Percentiles rank a stretch among this genome's conserved stretches.
phyloP scores from a whole-genome alignment of 768 basidiomycete species.

The Hysterangium stoloniferum region DNA sequence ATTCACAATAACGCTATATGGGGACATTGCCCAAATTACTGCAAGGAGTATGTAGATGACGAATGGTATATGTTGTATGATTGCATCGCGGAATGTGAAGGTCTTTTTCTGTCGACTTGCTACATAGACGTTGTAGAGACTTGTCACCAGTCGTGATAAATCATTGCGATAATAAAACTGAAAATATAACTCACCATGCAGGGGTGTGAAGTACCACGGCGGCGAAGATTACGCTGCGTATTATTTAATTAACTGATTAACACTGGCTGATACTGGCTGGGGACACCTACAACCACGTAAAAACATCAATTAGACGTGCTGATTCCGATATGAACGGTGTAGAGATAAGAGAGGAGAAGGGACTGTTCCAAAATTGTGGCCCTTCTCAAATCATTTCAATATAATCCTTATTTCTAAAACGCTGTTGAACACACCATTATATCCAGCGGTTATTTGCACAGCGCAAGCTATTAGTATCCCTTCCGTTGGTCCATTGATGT shows the following conservation, averaged over 20 bases:
- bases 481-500: conserved; percentile 15
- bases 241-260: not conserved
- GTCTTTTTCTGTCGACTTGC: not conserved
- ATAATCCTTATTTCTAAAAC: not conserved
- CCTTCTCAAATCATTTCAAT: not conserved
- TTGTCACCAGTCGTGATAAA: not conserved
- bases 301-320: conserved; percentile 1
- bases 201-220: conserved; percentile 10
- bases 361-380: conserved; percentile 10
- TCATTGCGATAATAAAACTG: not conserved
- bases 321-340: not conserved
- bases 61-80: conserved; percentile 8
- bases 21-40: conserved; percentile 11
- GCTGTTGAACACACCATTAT: conserved; percentile 5
- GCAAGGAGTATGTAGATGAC: conserved; percentile 8
- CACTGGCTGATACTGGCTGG: not conserved
- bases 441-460: conserved; percentile 13
- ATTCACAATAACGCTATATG: conserved; percentile 7
- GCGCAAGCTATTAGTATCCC: conserved; percentile 13
- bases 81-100: conserved; percentile 3
- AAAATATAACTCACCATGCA: conserved; percentile 13
- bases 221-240: conserved; percentile 7
- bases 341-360: not conserved
- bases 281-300: conserved; percentile 8
- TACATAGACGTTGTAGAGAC: conserved; percentile 10